Evolutionary conservation across 495 filamentous ascomycete genomes (phyloP).

Genomic region (Penicillium herquei): DNA sequence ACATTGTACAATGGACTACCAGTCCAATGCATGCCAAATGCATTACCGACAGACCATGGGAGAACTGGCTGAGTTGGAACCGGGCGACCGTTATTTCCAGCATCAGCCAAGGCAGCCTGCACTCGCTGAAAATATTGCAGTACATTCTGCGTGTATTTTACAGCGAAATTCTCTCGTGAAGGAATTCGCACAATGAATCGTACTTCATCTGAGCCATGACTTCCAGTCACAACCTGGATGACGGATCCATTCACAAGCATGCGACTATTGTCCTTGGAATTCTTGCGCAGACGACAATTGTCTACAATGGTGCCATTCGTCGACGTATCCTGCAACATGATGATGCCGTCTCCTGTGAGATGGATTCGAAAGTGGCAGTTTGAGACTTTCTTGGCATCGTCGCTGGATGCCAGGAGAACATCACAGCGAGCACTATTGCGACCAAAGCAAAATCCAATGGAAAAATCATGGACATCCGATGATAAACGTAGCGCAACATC

Average conservation of each 20-base stretch:
- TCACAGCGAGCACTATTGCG: conserved; percentile 72
- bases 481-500: conserved; percentile 83
- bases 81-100: conserved; percentile 21
- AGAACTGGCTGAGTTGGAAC: conserved; percentile 28
- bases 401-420: conserved; percentile 56
- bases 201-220: conserved; percentile 49
- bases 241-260: conserved; percentile 72
- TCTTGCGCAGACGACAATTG: conserved; percentile 55
- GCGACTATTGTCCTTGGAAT: conserved; percentile 46
- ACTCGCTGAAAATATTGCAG: conserved; percentile 49
- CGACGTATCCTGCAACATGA: conserved; percentile 91
- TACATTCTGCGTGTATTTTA: conserved; percentile 61
- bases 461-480: conserved; percentile 60
- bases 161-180: conserved; percentile 55
- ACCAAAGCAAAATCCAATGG: conserved; percentile 79
- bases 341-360: conserved; percentile 68
- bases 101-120: conserved; percentile 23
- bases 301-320: conserved; percentile 93
- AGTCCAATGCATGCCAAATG: conserved; percentile 69
- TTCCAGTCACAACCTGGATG: conserved; percentile 63
- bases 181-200: conserved; percentile 87
- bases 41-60: conserved; percentile 37
- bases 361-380: conserved; percentile 92
- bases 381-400: conserved; percentile 65
- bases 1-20: conserved; percentile 82